Evolutionary conservation across 257 asterid species (phyloP), one percentile per base, ranked within the genome.

Genomic region (Lycium ferocissimum): DNA sequence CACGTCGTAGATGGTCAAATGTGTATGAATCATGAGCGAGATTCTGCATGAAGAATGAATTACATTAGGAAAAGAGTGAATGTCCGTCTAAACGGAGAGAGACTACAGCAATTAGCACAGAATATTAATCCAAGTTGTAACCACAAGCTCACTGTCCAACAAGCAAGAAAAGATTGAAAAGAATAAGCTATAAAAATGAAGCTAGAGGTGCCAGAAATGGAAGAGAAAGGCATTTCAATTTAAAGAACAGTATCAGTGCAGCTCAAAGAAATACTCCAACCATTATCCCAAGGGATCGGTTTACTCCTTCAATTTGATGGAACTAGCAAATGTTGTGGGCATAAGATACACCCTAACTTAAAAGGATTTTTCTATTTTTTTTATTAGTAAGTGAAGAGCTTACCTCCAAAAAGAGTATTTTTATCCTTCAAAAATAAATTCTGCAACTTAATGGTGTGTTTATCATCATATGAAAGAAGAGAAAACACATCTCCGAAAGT

Each of bases 1-100:
- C 47, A 53, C 65, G 82, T 15, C 82, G 47, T 51, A 76, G 82
- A 76, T 76, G 82, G 65, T 51, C 82, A 51, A 76, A 76, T 76
- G 65, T 76, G 26, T 76, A 76, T 26, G 82, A 76, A 76, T 76
- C 82, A 51, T 76, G 82, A 33, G 82, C 82, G 12, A 76, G 82
- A 76, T 76, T 76, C 82, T 76, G 82, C 65, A 76, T 51, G 47
- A 76, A 51, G 82, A 51, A 51, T 7, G 47, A 13, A 26, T 45
- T 51, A 0, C 47, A 76, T 51, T 51, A 76, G 47, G 20, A 26
- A 22, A 22, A 26, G 81, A 12, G 22, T 49, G 49, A 22, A 49
- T 51, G 81, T 12, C 6, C 1, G 62, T 76, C 81, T 11, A 51
- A 76, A 76, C 22, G 62, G 59, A 11, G 26, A 73, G 61, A 75